These are phyloP conservation scores for Gymnopus androsaceus DNA, from an alignment of 1,284 basidiomycete species.

Conservation along the genomic window DNA sequence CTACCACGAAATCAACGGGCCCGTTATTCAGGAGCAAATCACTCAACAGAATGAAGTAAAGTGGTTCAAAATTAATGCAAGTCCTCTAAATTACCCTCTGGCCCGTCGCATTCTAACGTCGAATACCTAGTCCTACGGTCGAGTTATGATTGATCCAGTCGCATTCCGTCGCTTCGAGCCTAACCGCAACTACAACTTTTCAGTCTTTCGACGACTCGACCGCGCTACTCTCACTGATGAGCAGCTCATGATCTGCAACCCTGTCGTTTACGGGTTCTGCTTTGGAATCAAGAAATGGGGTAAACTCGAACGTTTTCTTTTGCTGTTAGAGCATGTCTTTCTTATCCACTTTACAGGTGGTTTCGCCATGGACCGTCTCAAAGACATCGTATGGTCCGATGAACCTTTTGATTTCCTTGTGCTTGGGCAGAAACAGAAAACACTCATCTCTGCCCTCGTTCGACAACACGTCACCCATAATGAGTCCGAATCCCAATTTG, in stretches of 20 bases:
- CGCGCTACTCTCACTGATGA: conserved; percentile 26
- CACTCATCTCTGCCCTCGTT: conserved; percentile 30
- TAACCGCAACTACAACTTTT: conserved; percentile 21
- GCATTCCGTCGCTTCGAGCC: conserved; percentile 27
- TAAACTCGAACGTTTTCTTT: conserved; percentile 15
- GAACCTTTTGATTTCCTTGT: conserved; percentile 33
- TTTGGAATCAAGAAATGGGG: conserved; percentile 34
- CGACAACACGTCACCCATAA: conserved; percentile 24
- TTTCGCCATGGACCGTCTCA: conserved; percentile 30
- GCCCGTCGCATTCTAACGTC: neutral
- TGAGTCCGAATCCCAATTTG: conserved; percentile 25
- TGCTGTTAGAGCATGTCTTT: neutral
- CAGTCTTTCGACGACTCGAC: conserved; percentile 21
- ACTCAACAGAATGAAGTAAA: neutral
- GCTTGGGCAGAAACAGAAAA: conserved; percentile 31
- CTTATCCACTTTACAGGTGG: conserved; percentile 21
- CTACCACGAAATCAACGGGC: neutral
- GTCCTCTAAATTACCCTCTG: neutral
- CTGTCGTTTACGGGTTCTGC: conserved; percentile 31
- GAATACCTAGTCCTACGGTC: conserved; percentile 24
- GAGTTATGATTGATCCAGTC: conserved; percentile 32
- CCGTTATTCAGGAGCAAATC: neutral
- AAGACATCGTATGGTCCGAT: conserved; percentile 32
- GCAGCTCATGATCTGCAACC: conserved; percentile 30
- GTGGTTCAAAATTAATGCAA: neutral